Percentiles rank a stretch among this genome's conserved stretches.
These are phyloP conservation scores for Aureobasidium mangrovei DNA, from an alignment of 2,329 filamentous ascomycete genomes.

Conservation along the genomic window DNA sequence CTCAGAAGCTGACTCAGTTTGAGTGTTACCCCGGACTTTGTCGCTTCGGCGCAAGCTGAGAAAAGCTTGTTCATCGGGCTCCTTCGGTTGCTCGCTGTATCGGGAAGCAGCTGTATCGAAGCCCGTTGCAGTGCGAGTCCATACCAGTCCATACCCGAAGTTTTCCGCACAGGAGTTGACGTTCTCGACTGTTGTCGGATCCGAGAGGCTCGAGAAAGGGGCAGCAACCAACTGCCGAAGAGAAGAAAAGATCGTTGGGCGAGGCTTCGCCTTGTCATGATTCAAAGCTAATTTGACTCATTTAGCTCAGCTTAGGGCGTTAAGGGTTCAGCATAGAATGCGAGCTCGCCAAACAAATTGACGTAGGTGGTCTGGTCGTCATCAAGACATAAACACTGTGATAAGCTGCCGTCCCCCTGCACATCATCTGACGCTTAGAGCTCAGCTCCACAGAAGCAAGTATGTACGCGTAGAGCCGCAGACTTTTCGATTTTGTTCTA, in stretches of 20 bases:
- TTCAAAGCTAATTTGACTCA: background rate
- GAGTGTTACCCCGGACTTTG: background rate
- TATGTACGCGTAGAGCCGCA: background rate
- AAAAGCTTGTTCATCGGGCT: conserved; percentile 8
- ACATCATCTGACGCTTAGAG: background rate
- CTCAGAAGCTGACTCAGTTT: background rate
- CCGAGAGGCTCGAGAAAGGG: background rate
- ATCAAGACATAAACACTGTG: conserved; percentile 3
- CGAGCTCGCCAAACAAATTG: background rate
- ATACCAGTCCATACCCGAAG: background rate
- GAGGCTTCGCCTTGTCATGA: background rate
- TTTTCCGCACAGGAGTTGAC: background rate
- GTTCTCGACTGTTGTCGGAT: background rate
- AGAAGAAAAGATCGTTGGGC: background rate
- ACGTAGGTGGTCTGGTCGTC: conserved; percentile 8
- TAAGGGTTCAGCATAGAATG: background rate
- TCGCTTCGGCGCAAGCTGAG: background rate
- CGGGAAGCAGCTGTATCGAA: background rate
- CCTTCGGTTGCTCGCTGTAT: background rate
- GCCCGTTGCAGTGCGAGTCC: conserved; percentile 1
- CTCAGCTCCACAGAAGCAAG: background rate
- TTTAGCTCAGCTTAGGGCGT: conserved; percentile 6
- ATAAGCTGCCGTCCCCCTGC: background rate
- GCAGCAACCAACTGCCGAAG: background rate
- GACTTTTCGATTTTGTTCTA: background rate